Evolutionary conservation across 2,329 filamentous ascomycete genomes (phyloP).

Genomic region (Hymenoscyphus linearis): DNA sequence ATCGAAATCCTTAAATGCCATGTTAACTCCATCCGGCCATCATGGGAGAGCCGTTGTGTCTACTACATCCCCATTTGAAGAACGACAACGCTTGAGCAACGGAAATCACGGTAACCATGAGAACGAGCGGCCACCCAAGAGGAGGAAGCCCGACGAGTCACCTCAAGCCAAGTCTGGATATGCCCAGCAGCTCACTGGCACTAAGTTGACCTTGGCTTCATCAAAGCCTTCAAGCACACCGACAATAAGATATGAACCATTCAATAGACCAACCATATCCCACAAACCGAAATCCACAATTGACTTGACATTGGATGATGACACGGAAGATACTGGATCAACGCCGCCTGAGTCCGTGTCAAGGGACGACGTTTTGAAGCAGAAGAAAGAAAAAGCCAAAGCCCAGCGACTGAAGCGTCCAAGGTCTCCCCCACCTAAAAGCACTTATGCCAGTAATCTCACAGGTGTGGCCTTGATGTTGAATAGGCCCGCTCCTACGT

Average conservation of each 20-base stretch:
- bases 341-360: neutral
- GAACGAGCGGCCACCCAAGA: slow-evolving; percentile 37
- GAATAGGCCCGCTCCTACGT: slow-evolving; percentile 8
- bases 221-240: slow-evolving; percentile 31
- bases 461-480: slow-evolving; percentile 25
- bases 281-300: slow-evolving; percentile 14
- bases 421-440: slow-evolving; percentile 17
- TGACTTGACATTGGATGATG: slow-evolving; percentile 25
- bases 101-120: slow-evolving; percentile 14
- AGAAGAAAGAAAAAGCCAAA: slow-evolving; percentile 8
- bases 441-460: slow-evolving; percentile 28
- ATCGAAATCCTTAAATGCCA: slow-evolving; percentile 54
- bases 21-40: slow-evolving; percentile 60
- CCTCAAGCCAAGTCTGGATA: slow-evolving; percentile 44
- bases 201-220: slow-evolving; percentile 37
- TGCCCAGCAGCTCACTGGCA: slow-evolving; percentile 46
- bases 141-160: slow-evolving; percentile 35
- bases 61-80: slow-evolving; percentile 60
- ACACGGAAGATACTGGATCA: slow-evolving; percentile 7
- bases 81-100: slow-evolving; percentile 37
- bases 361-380: neutral
- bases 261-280: slow-evolving; percentile 10
- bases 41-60: slow-evolving; percentile 56
- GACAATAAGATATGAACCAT: slow-evolving; percentile 23
- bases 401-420: slow-evolving; percentile 9